Percentiles rank a stretch among this genome's conserved stretches.
Conservation (phyloP, 441 rosid species). For the Codiaeum variegatum region DNA sequence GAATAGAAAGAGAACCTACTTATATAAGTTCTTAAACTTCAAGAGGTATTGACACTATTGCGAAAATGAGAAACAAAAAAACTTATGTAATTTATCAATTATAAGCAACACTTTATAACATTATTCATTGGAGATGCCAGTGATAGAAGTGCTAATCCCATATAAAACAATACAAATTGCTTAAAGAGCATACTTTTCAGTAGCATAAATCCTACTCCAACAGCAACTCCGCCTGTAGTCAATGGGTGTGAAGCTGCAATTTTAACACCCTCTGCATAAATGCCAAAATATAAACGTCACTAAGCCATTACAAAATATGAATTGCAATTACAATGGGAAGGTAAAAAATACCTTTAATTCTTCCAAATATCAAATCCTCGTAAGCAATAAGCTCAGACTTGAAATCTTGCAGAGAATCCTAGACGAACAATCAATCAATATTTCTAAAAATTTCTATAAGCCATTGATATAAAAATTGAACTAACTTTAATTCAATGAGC, state of each 20-base stretch:
- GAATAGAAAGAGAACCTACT: neutral
- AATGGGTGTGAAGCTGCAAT: constrained; percentile 64
- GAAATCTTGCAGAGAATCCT: constrained; percentile 57
- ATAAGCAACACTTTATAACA: neutral
- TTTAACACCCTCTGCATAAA: constrained; percentile 56
- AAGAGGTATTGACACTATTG: neutral
- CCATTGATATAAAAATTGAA: neutral
- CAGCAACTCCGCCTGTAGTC: constrained; percentile 43
- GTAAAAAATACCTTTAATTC: constrained; percentile 51
- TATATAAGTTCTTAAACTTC: neutral
- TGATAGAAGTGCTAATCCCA: neutral
- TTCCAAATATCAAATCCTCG: constrained; percentile 53
- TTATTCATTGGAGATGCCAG: neutral
- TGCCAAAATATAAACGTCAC: neutral
- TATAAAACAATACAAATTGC: neutral
- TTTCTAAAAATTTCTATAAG: neutral
- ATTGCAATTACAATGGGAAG: neutral
- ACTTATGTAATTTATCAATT: neutral
- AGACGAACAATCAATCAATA: constrained; percentile 10
- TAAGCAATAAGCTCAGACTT: constrained; percentile 51
- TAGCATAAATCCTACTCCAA: constrained; percentile 53
- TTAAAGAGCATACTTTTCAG: constrained; percentile 51
- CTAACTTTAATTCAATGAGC: constrained; percentile 5
- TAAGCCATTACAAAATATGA: neutral
- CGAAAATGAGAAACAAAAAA: neutral